Evolutionary conservation across 1,139 yeast species (phyloP).

Genomic region (Suhomyces ambrosiae): DNA sequence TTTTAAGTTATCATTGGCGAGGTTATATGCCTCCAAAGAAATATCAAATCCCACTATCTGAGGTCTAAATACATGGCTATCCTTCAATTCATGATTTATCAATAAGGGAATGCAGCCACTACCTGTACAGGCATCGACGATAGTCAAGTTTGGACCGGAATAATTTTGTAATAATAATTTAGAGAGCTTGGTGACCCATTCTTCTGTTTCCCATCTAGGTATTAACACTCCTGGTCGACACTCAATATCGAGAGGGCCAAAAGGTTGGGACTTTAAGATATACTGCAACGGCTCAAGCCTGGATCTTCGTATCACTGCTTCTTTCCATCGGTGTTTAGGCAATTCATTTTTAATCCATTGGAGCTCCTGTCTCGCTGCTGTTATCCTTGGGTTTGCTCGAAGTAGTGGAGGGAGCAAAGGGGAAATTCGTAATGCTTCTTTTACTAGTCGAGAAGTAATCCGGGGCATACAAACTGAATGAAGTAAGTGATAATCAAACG

Average conservation of each 20-base stretch:
- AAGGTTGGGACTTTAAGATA: conserved; percentile 83
- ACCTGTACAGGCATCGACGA: conserved; percentile 70
- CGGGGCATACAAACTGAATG: conserved; percentile 30
- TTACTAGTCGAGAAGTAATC: conserved; percentile 29
- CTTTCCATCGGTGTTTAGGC: conserved; percentile 36
- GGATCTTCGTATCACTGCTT: conserved; percentile 43
- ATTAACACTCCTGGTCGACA: conserved; percentile 73
- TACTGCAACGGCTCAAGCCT: conserved; percentile 74
- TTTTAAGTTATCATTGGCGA: conserved; percentile 52
- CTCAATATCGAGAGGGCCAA: conserved; percentile 63
- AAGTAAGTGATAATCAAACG: neutral
- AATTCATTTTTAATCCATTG: conserved; percentile 46
- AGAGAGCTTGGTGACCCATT: conserved; percentile 64
- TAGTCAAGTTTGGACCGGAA: conserved; percentile 9
- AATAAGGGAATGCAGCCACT: conserved; percentile 81
- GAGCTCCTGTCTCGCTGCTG: conserved; percentile 38
- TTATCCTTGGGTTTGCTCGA: conserved; percentile 31
- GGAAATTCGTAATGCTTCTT: conserved; percentile 30
- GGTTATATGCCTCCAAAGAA: conserved; percentile 51
- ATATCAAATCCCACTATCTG: conserved; percentile 60
- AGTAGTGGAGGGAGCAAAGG: conserved; percentile 38
- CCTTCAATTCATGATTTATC: conserved; percentile 36
- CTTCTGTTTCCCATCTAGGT: conserved; percentile 96
- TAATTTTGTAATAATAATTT: neutral
- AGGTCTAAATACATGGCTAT: conserved; percentile 14